Evolutionary conservation across 164 flowering plant species (phyloP).

Genomic region (Umbellularia californica): DNA sequence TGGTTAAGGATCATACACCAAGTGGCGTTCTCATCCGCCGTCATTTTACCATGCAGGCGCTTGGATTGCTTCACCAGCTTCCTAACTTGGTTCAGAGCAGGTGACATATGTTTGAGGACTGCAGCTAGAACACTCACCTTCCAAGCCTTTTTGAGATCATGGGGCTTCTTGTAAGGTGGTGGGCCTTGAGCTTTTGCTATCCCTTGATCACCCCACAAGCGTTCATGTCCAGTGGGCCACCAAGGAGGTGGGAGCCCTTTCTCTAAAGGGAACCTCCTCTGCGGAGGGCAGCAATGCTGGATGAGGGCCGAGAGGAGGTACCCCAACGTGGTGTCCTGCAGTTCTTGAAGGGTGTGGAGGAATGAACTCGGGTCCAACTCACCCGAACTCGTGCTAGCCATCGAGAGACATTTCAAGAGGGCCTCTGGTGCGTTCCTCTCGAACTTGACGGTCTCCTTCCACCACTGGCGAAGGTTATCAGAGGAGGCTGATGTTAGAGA

Average conservation of each 20-base stretch:
- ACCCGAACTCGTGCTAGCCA: neutral
- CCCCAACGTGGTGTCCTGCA: conserved; percentile 33
- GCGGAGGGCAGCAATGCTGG: conserved; percentile 42
- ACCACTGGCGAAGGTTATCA: conserved; percentile 60
- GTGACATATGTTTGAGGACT: conserved; percentile 18
- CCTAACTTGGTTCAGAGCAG: conserved; percentile 54
- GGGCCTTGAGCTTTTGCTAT: conserved; percentile 20
- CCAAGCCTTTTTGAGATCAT: neutral
- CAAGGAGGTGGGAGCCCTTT: conserved; percentile 37
- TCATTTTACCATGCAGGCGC: conserved; percentile 66
- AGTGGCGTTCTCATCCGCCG: conserved; percentile 58
- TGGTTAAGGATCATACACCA: conserved; percentile 54
- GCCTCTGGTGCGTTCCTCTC: conserved; percentile 62
- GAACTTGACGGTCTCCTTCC: conserved; percentile 63
- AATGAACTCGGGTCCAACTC: neutral
- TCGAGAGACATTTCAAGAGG: conserved; percentile 33
- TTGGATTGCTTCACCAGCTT: conserved; percentile 67
- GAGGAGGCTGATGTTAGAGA: conserved; percentile 35
- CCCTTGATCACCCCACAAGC: conserved; percentile 30
- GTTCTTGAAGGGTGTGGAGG: conserved; percentile 22
- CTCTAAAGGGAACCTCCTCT: conserved; percentile 33
- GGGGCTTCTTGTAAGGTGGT: conserved; percentile 6
- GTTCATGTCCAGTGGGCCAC: conserved; percentile 40
- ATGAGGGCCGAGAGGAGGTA: conserved; percentile 32
- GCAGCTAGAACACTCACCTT: neutral